Conservation (phyloP, 2,329 filamentous ascomycete species). For the Arthrocladium fulminans region DNA sequence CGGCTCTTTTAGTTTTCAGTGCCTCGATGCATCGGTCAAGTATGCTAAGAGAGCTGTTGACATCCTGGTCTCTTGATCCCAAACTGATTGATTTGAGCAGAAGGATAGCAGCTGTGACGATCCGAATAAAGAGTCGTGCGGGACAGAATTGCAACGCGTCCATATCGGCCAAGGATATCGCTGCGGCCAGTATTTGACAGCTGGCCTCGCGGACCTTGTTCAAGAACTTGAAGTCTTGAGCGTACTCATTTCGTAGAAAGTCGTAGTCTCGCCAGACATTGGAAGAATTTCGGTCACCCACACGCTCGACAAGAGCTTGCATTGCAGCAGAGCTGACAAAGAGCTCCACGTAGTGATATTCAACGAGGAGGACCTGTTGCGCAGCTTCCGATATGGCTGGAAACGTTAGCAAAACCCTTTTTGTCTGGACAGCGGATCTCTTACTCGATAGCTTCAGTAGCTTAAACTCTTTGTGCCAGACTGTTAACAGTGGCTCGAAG, state of each 20-base stretch:
- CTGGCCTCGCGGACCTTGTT: slow-evolving; percentile 48
- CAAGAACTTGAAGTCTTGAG: slow-evolving; percentile 45
- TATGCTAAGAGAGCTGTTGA: slow-evolving; percentile 41
- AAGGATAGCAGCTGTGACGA: neutral
- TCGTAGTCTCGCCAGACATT: neutral
- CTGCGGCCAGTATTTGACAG: slow-evolving; percentile 43
- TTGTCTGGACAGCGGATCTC: no score
- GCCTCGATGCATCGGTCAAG: slow-evolving; percentile 42
- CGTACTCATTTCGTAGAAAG: neutral
- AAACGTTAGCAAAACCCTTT: no score
- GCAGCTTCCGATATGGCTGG: slow-evolving; percentile 31
- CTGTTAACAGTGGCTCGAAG: slow-evolving; percentile 34
- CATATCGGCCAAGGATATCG: slow-evolving; percentile 40
- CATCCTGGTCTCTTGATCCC: slow-evolving; percentile 27
- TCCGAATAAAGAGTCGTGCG: slow-evolving; percentile 42
- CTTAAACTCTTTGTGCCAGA: slow-evolving; percentile 27
- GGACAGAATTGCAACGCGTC: slow-evolving; percentile 44
- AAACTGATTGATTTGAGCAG: slow-evolving; percentile 3
- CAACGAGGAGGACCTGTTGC: slow-evolving; percentile 45
- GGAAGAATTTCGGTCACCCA: slow-evolving; percentile 22
- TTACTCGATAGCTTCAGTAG: no score
- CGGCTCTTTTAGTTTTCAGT: slow-evolving; percentile 40
- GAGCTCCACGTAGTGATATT: slow-evolving; percentile 41
- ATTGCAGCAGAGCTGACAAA: slow-evolving; percentile 42
- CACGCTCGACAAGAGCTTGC: slow-evolving; percentile 50